Evolutionary conservation across 371 early-diverging fungal species (phyloP).

Genomic region (Phascolomyces articulosus): DNA sequence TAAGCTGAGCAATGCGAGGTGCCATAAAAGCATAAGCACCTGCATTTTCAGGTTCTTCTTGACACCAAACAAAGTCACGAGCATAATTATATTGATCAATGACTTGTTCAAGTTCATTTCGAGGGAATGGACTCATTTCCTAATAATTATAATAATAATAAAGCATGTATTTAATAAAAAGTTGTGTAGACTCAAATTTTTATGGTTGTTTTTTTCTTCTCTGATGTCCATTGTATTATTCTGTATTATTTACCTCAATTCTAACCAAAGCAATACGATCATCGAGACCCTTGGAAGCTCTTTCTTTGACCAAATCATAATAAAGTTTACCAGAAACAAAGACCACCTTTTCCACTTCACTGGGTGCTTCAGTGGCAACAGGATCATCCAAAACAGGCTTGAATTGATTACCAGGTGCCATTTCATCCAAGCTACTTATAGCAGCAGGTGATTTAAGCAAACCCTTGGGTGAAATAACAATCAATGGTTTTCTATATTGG

Average conservation of each 20-base stretch:
- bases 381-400: constrained; percentile 78
- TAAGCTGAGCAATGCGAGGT: constrained; percentile 79
- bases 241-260: constrained; percentile 58
- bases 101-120: constrained; percentile 64
- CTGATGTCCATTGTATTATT: neutral
- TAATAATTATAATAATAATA: constrained; percentile 7
- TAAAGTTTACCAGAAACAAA: constrained; percentile 92
- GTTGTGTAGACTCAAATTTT: neutral
- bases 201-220: neutral
- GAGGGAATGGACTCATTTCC: constrained; percentile 95
- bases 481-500: constrained; percentile 89
- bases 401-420: constrained; percentile 85
- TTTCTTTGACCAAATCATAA: constrained; percentile 86
- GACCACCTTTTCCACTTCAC: constrained; percentile 71
- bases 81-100: constrained; percentile 67
- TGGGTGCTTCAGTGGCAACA: constrained; percentile 30
- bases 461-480: constrained; percentile 89
- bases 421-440: constrained; percentile 77
- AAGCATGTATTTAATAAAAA: neutral
- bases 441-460: constrained; percentile 69
- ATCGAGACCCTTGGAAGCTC: constrained; percentile 62
- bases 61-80: constrained; percentile 85
- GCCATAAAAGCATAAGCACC: constrained; percentile 89
- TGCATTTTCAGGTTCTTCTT: constrained; percentile 95
- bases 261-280: constrained; percentile 83